phyloP scores from a whole-genome alignment of 2,329 filamentous ascomycete species.

The Hymenoscyphus albidus region DNA sequence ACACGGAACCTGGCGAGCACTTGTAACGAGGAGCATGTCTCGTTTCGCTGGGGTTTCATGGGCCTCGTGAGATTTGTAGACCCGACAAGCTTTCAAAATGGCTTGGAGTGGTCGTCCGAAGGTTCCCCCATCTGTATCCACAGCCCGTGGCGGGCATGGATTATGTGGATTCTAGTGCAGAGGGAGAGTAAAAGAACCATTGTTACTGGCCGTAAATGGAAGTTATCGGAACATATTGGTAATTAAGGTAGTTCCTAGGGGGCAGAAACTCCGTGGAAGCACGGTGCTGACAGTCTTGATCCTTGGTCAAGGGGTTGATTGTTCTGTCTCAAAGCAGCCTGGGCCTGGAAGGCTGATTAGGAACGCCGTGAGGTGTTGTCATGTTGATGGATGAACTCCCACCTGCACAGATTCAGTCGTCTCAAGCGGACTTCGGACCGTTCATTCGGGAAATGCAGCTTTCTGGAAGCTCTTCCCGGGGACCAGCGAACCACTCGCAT shows the following conservation, averaged over 20 bases:
- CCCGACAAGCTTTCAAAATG: background rate
- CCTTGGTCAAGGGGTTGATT: background rate
- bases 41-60: conserved; percentile 33
- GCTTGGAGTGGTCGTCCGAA: background rate
- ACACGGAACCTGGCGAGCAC: background rate
- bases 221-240: background rate
- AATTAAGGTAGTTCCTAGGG: background rate
- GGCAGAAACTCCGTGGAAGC: background rate
- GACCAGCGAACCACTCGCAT: background rate
- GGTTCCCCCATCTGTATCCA: conserved; percentile 5
- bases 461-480: background rate
- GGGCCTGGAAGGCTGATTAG: background rate
- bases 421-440: background rate
- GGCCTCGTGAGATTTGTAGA: conserved; percentile 12
- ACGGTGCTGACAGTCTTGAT: background rate
- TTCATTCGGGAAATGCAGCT: conserved; percentile 3
- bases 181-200: background rate
- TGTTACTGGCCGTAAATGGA: background rate
- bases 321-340: background rate
- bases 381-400: background rate
- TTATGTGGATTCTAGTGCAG: background rate
- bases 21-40: conserved; percentile 15
- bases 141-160: conserved; percentile 12
- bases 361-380: background rate
- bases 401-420: background rate